Evolutionary conservation across 2,329 filamentous ascomycete genomes (phyloP).

Genomic region (Cercospora sp.): DNA sequence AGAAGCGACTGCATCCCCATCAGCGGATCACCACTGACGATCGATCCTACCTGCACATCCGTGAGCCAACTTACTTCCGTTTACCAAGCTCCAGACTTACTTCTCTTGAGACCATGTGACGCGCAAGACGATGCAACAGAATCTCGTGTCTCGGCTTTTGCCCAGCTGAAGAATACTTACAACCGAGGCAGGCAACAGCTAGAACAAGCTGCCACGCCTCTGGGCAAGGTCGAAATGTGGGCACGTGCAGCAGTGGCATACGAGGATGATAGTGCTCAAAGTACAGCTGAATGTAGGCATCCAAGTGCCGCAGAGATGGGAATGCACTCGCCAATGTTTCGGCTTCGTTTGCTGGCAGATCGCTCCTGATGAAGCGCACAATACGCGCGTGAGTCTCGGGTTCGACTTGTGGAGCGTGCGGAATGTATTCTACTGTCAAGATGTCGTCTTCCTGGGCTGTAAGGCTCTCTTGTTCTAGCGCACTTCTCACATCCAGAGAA

Average conservation of each 20-base stretch:
- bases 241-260: background rate
- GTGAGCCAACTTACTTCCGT: background rate
- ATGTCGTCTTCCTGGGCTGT: background rate
- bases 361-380: too few relatives aligned
- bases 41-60: background rate
- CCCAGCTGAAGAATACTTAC: background rate
- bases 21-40: background rate
- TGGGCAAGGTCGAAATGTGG: background rate
- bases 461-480: background rate
- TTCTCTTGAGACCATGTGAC: background rate
- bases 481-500: background rate
- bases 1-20: background rate
- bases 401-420: background rate
- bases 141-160: background rate
- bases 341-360: background rate
- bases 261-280: background rate
- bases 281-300: background rate
- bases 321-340: background rate
- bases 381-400: too few relatives aligned
- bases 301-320: background rate
- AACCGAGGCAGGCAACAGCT: background rate
- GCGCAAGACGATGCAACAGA: background rate
- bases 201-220: background rate
- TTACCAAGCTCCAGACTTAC: background rate
- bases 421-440: background rate